phyloP scores from a whole-genome alignment of 2,329 filamentous ascomycete genomes.

The Cytospora paraplurivora region DNA sequence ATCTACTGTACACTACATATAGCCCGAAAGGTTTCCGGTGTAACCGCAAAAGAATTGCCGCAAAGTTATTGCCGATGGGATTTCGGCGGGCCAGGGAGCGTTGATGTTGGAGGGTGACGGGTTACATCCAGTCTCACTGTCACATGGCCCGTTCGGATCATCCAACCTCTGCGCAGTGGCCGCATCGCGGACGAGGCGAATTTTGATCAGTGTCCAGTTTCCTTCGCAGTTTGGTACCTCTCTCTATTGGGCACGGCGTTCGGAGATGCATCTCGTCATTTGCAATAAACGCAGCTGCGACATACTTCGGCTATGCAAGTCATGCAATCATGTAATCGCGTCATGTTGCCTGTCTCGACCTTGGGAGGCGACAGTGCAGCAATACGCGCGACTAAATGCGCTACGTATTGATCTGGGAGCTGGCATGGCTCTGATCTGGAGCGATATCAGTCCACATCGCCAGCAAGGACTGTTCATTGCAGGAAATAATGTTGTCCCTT shows the following conservation, averaged over 20 bases:
- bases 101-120: neutral
- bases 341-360: neutral
- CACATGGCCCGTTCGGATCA: neutral
- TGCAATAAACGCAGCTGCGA: neutral
- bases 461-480: no score
- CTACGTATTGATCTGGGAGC: neutral
- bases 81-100: neutral
- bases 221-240: neutral
- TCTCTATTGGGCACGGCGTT: neutral
- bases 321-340: neutral
- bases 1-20: no score
- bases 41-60: no score
- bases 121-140: neutral
- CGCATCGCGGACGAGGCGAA: neutral
- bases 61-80: no score
- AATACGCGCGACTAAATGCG: neutral
- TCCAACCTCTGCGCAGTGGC: neutral
- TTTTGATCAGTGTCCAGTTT: neutral
- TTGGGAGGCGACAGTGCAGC: neutral
- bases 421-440: neutral
- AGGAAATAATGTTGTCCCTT: no score
- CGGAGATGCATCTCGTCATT: neutral
- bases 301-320: neutral
- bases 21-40: no score
- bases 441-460: no score